phyloP scores from a whole-genome alignment of 2,329 filamentous ascomycete species.

The Blastomyces percursus region DNA sequence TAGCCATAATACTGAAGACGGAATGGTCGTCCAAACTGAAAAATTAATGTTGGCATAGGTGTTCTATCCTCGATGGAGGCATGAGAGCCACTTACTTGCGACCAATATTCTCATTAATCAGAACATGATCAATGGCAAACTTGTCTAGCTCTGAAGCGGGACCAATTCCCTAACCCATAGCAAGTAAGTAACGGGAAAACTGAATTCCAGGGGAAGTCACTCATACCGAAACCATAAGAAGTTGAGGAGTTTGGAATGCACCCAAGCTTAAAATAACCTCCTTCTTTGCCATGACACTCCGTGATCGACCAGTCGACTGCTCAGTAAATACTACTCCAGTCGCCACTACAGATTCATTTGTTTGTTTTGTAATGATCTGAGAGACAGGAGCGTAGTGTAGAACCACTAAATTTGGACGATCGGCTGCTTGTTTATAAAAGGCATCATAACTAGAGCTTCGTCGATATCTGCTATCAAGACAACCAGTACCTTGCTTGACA shows the following conservation, averaged over 20 bases:
- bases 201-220: background rate
- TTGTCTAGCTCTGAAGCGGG: slow-evolving; percentile 9
- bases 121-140: slow-evolving; percentile 12
- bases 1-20: slow-evolving; percentile 23
- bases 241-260: slow-evolving; percentile 28
- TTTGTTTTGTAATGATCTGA: slow-evolving; percentile 16
- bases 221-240: slow-evolving; percentile 28
- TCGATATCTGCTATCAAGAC: slow-evolving; percentile 13
- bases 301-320: slow-evolving; percentile 17
- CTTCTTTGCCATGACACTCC: slow-evolving; percentile 17
- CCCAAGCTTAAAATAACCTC: slow-evolving; percentile 31
- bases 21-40: slow-evolving; percentile 18
- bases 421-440: slow-evolving; percentile 22
- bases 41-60: background rate
- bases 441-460: slow-evolving; percentile 24
- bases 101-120: slow-evolving; percentile 26
- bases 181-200: background rate
- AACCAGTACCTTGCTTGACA: slow-evolving; percentile 24
- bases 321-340: slow-evolving; percentile 22
- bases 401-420: slow-evolving; percentile 22
- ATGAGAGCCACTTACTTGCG: slow-evolving; percentile 15
- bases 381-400: slow-evolving; percentile 21
- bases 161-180: slow-evolving; percentile 23
- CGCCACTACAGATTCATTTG: slow-evolving; percentile 12
- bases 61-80: background rate